Evolutionary conservation across 2,329 filamentous ascomycete genomes (phyloP).

Genomic region (Dendrostoma leiphaemia): DNA sequence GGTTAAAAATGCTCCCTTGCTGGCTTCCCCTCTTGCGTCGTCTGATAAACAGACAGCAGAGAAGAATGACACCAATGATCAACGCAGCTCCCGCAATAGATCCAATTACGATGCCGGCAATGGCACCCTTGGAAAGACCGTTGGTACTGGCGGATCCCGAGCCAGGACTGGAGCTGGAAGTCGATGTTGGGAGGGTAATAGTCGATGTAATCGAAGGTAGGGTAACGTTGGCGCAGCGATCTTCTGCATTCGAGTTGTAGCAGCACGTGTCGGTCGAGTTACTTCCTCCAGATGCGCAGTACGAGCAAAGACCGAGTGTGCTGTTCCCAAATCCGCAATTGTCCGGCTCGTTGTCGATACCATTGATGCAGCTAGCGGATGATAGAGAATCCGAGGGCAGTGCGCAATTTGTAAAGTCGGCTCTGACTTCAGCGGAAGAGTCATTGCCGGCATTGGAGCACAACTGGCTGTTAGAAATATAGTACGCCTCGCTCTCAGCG

Average conservation of each 20-base stretch:
- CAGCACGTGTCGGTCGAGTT: conserved; percentile 97
- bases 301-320: conserved; percentile 77
- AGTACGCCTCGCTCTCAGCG: conserved; percentile 83
- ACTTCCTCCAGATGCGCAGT: conserved; percentile 77
- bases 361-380: conserved; percentile 69
- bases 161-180: conserved; percentile 44
- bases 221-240: conserved; percentile 70
- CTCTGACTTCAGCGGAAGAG: conserved; percentile 75
- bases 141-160: conserved; percentile 27
- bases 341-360: conserved; percentile 73
- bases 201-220: conserved; percentile 74
- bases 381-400: conserved; percentile 78
- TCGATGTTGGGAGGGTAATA: conserved; percentile 56
- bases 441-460: conserved; percentile 67
- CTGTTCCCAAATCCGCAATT: conserved; percentile 83
- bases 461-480: conserved; percentile 70
- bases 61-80: conserved; percentile 66
- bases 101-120: conserved; percentile 88
- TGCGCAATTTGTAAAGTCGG: conserved; percentile 89
- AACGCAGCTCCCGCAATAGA: conserved; percentile 69
- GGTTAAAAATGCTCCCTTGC: conserved; percentile 79
- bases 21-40: conserved; percentile 56
- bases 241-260: conserved; percentile 73
- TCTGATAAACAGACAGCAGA: conserved; percentile 58
- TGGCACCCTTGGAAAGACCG: conserved; percentile 74